Evolutionary conservation across 179 eudicot genomes (phyloP).

Genomic region (Spinacia oleracea): DNA sequence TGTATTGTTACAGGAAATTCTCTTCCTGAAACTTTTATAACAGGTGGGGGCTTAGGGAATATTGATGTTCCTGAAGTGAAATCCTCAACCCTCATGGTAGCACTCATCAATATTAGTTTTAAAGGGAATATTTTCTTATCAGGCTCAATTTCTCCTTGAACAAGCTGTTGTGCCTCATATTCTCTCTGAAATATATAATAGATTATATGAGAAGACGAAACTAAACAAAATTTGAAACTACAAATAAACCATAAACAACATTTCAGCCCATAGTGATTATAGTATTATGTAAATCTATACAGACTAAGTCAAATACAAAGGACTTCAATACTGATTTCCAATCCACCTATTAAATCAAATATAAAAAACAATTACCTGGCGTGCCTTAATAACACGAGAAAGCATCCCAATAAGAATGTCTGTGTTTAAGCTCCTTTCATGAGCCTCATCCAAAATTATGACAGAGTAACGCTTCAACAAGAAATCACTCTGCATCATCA

Average conservation of each 20-base stretch:
- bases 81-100: conserved; percentile 88
- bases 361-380: conserved; percentile 47
- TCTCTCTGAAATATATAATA: conserved; percentile 37
- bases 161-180: conserved; percentile 56
- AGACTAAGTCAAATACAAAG: background rate
- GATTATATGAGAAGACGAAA: background rate
- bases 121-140: conserved; percentile 55
- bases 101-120: conserved; percentile 95
- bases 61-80: conserved; percentile 62
- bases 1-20: conserved; percentile 71
- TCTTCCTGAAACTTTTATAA: conserved; percentile 62
- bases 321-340: background rate
- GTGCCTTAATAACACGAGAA: conserved; percentile 67
- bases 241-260: background rate
- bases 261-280: background rate
- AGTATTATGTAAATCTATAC: background rate
- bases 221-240: background rate
- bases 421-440: conserved; percentile 94
- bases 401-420: conserved; percentile 98
- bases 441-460: conserved; percentile 95
- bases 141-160: conserved; percentile 47
- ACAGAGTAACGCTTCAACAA: conserved; percentile 74
- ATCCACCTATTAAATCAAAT: background rate
- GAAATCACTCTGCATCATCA: conserved; percentile 67
- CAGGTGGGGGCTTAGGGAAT: conserved; percentile 64